Conservation (phyloP, 345 rosid species). For the Salix koriyanagi region DNA sequence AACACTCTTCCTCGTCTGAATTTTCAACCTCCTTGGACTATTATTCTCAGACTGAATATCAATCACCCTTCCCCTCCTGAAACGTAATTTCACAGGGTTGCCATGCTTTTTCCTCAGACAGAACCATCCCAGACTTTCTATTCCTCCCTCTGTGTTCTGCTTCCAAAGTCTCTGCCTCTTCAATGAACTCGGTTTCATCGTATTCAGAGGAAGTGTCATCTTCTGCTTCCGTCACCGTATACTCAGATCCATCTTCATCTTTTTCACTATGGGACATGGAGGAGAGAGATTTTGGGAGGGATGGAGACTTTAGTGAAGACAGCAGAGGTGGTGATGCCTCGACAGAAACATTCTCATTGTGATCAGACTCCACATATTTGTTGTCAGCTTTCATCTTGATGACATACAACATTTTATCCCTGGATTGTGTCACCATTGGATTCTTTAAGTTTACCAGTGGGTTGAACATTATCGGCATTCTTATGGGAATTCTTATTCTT, state of each 20-base stretch:
- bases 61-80: slow-evolving; percentile 61
- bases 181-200: slow-evolving; percentile 25
- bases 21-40: slow-evolving; percentile 59
- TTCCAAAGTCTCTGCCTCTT: slow-evolving; percentile 22
- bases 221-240: slow-evolving; percentile 32
- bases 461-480: slow-evolving; percentile 27
- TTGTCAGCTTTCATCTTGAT: slow-evolving; percentile 49
- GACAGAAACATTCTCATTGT: slow-evolving; percentile 36
- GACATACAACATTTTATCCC: slow-evolving; percentile 65
- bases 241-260: slow-evolving; percentile 39
- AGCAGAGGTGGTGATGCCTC: slow-evolving; percentile 30
- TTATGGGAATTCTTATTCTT: slow-evolving; percentile 18
- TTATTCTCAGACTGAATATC: slow-evolving; percentile 47
- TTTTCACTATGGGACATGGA: slow-evolving; percentile 28
- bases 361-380: slow-evolving; percentile 39
- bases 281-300: slow-evolving; percentile 23
- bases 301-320: slow-evolving; percentile 14
- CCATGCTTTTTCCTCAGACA: slow-evolving; percentile 25
- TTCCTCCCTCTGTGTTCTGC: slow-evolving; percentile 21
- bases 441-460: slow-evolving; percentile 16
- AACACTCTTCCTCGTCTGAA: slow-evolving; percentile 54
- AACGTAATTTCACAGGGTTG: slow-evolving; percentile 41
- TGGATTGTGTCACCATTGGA: slow-evolving; percentile 24
- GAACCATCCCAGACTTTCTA: slow-evolving; percentile 25
- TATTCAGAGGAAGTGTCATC: slow-evolving; percentile 37